Percentiles rank a stretch among this genome's conserved stretches.
phyloP scores from a whole-genome alignment of 2,329 filamentous ascomycete genomes.

The Microdochium bolleyi region DNA sequence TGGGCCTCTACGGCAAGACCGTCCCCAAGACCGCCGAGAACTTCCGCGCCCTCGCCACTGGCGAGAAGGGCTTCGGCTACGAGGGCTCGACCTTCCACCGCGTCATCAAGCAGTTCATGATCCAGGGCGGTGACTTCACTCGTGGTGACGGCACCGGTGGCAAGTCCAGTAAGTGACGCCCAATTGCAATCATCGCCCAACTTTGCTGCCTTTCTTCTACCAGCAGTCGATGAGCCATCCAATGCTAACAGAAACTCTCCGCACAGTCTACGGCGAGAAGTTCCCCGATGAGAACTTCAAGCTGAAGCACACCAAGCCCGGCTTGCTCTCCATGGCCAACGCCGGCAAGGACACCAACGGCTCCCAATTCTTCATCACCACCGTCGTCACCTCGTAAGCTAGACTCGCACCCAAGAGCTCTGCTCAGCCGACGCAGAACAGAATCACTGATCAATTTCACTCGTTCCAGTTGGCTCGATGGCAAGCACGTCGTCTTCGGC shows the following conservation, averaged over 20 bases:
- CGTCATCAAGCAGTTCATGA: slow-evolving; percentile 88
- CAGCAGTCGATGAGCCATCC: background rate
- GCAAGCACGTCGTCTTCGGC: slow-evolving; percentile 79
- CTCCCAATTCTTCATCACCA: slow-evolving; percentile 89
- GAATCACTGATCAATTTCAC: slow-evolving; percentile 4
- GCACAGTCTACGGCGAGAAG: slow-evolving; percentile 70
- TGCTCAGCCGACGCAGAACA: slow-evolving; percentile 1
- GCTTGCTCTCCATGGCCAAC: slow-evolving; percentile 79
- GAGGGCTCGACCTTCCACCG: slow-evolving; percentile 79
- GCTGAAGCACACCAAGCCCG: slow-evolving; percentile 83
- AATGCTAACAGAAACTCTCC: background rate
- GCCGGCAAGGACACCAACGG: slow-evolving; percentile 80
- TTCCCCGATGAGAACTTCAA: slow-evolving; percentile 93
- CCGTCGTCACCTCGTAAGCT: slow-evolving; percentile 63
- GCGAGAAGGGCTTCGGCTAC: slow-evolving; percentile 81
- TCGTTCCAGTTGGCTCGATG: slow-evolving; percentile 64
- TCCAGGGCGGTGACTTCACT: slow-evolving; percentile 86
- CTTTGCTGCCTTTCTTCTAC: no score
- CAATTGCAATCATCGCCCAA: background rate
- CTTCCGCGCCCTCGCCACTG: slow-evolving; percentile 74
- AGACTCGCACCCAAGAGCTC: background rate
- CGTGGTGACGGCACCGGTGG: slow-evolving; percentile 74
- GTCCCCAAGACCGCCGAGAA: slow-evolving; percentile 69
- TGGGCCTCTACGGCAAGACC: slow-evolving; percentile 83
- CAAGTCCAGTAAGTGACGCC: slow-evolving; percentile 61